Evolutionary conservation across 352 stramenopile genomes (phyloP).

Genomic region (Globisporangium paddicum): DNA sequence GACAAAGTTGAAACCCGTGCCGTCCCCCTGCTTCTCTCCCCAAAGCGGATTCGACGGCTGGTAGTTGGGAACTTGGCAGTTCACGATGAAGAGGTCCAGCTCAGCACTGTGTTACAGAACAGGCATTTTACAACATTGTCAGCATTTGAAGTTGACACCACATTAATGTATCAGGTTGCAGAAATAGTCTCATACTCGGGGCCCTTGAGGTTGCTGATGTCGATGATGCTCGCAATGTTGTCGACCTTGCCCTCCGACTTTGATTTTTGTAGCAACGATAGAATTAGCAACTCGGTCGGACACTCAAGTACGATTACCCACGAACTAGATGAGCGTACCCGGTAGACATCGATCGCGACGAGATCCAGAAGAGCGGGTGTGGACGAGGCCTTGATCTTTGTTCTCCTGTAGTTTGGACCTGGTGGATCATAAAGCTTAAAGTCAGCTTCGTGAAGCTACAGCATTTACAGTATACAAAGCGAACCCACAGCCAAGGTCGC

Average conservation of each 20-base stretch:
- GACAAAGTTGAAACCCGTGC: constrained; percentile 76
- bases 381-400: constrained; percentile 64
- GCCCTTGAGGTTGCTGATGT: constrained; percentile 40
- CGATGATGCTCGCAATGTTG: constrained; percentile 66
- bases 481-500: neutral
- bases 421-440: neutral
- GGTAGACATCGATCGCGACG: constrained; percentile 69
- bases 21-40: constrained; percentile 72
- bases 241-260: constrained; percentile 70
- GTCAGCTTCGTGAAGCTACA: too few relatives aligned
- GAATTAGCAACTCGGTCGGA: neutral
- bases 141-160: neutral
- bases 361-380: constrained; percentile 49
- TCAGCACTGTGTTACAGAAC: constrained; percentile 14
- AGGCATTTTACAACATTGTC: neutral
- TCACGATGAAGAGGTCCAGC: constrained; percentile 74
- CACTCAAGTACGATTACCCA: neutral
- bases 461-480: too few relatives aligned
- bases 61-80: constrained; percentile 83
- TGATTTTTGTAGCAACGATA: neutral
- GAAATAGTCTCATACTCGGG: constrained; percentile 18
- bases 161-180: neutral
- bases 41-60: constrained; percentile 79
- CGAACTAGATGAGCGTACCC: constrained; percentile 19
- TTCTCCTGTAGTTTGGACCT: constrained; percentile 78